Base-by-base conservation (phyloP, 116 monocot species). In the Posidonia oceanica region DNA sequence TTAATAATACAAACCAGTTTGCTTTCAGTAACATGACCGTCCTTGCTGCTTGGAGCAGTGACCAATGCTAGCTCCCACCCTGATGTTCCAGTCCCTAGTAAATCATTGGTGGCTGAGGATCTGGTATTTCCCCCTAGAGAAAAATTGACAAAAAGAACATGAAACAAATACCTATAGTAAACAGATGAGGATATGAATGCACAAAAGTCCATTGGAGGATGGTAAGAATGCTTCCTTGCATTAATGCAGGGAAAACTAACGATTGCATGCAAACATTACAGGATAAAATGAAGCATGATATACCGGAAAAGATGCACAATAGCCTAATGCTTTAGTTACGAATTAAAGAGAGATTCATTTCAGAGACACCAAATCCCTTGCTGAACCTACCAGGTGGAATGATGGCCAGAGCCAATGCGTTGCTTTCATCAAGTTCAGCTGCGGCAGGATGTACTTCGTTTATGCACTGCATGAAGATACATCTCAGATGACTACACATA, bases 61-160 rank as follows among this genome's bases (percentile, higher is more conserved):
- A 96, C 91, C 66, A 96, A 71, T 39, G 96, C 88, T 56, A 96
- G 59, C 69, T 96, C 96, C 96, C 96, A 96, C 54, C 96, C 96
- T 51, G 91, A 77, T 22, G 57, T 51, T 73, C 75, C 79, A 73
- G 21, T 71, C 3, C 73, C 80, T 44, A 83, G 66, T 66, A 87
- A 77, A 54, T 78, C 87, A 57, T 17, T 69, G 66, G 55, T 69
- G 23, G 67, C 70, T 52, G 80, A 72, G 14, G 82, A 4, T 61
- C 76, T 81, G 53, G 72, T 14, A 38, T 65, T 74, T 52, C 82
- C 80, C n/a, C 82, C 91, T 85, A 39, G 21, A 69, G 69, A 65
- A 17, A 72, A 39, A 29, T 64, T 64, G 37, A 58, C 58, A 52
- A 66, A 51, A 39, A 72, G 29, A 53, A 60, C 10, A 39, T 58